Evolutionary conservation across 2,329 filamentous ascomycete species (phyloP), one percentile per base, ranked within the genome.

Genomic region (Talaromyces rugulosus): DNA sequence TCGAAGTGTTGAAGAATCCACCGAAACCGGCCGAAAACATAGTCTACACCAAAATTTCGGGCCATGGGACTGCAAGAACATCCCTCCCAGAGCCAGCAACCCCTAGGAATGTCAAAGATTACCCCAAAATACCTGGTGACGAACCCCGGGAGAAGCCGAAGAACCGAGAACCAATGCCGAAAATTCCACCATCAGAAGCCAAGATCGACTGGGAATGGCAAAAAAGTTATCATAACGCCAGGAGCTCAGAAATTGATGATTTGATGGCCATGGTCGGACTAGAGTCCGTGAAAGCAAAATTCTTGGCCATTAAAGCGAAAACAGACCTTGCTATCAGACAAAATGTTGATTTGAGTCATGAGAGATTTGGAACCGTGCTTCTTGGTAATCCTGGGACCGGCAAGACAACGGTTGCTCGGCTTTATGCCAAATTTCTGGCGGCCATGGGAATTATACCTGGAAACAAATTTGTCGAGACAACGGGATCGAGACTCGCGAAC

Each of bases 331-430:
- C 80, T 0, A 67, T 86, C 0, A 79, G 86, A 0, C 89, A 92
- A 69, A 76, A 77, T 0, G 74, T 84, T 0, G 80, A 85, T 1
- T 70, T 89, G 0, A 77, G 74, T 0, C 74, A 77, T 0, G 87
- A 91, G 63, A 78, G 90, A 1, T 86, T 89, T 58, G 84, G 87
- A 7, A 82, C 83, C 1, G 81, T 82, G 0, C 73, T 93, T 3
- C 74, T 92, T 0, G 90, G 90, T 0, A 93, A 92, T 66, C 89
- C 90, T 0, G 90, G 90, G 3, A 92, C 89, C 61, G 89, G 88
- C 84, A 74, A 70, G 75, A 94, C 90, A 0, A 93, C 90, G 0
- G 87, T 93, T 0, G 90, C 90, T 0, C 81, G 89, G 0, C 74
- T 89, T 0, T 92, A 91, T 62, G 87, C 84, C 0, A 81, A 85